Evolutionary conservation across 1,139 yeast genomes (phyloP), one percentile per base, ranked within the genome.

Genomic region (Arxiozyma slooffiae): DNA sequence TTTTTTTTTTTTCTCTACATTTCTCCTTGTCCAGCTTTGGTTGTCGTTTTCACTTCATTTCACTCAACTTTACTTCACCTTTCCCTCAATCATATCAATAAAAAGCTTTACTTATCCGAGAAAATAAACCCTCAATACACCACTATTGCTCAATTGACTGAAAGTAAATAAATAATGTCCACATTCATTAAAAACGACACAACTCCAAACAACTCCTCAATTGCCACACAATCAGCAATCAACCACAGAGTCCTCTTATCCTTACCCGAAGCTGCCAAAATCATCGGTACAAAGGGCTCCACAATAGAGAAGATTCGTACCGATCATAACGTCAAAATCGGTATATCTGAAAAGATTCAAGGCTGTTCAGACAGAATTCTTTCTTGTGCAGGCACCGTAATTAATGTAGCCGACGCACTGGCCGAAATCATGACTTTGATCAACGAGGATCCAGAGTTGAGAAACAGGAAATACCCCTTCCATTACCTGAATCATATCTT

Each of bases 181-280:
- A 41, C 44, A 24, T 41, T 41, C 21, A 41, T 41, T 23, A 41
- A 41, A 16, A 41, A 41, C 30, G 44, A 24, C 24, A 26, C 44
- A 16, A 22, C 38, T 7, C 20, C 44, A 41, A 41, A 41, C 26
- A 37, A 41, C 17, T 41, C 44, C 20, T 41, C 38, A 41, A 41
- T 41, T 17, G 44, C 44, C 26, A 17, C 26, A 17, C 44, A 41
- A 41, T 26, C 44, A 3, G 44, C 44, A 26, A 24, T 41, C 14
- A 41, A 41, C 46, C 57, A 66, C 63, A 75, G 96, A 58, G 79
- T 89, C 1, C 73, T 89, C 44, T 87, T 89, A 22, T 80, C 94
- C 14, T 80, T 94, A 51, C 85, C 85, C 64, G 97, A 89, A 68
- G 90, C 96, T 16, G 96, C 96, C 20, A 85, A 90, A 55, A 80